These are phyloP conservation scores for Cavenderia fasciculata DNA, from an alignment of 78 protist genomes.

Conservation along the genomic window DNA sequence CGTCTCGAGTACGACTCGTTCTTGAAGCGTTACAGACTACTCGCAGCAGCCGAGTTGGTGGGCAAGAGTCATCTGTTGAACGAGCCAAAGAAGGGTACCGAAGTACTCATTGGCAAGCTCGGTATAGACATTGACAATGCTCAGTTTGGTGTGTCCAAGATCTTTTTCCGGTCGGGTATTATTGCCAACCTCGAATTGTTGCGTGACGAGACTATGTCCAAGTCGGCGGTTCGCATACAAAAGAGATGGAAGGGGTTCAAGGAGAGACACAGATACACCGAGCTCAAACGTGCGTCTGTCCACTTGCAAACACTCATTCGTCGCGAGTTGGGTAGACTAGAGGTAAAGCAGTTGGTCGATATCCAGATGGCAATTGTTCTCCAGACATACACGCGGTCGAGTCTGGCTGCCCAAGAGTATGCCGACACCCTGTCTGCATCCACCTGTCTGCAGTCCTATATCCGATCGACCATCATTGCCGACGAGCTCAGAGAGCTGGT, in stretches of 20 bases:
- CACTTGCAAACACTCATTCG: slow-evolving; percentile 33
- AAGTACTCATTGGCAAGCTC: slow-evolving; percentile 7
- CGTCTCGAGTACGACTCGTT: slow-evolving; percentile 52
- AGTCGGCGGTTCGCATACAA: slow-evolving; percentile 38
- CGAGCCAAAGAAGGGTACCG: slow-evolving; percentile 33
- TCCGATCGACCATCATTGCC: background rate
- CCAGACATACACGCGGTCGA: background rate
- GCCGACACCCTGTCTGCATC: background rate
- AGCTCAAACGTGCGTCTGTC: background rate
- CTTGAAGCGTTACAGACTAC: slow-evolving; percentile 44
- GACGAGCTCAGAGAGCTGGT: background rate
- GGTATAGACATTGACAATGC: background rate
- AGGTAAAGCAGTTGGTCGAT: background rate
- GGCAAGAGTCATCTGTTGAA: background rate
- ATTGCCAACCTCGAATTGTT: slow-evolving; percentile 62
- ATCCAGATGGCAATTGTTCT: background rate
- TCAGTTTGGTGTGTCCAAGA: slow-evolving; percentile 68
- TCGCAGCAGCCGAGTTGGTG: slow-evolving; percentile 3
- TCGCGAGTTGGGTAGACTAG: too few relatives aligned
- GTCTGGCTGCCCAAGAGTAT: background rate
- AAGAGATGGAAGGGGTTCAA: slow-evolving; percentile 31
- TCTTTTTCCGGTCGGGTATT: slow-evolving; percentile 72
- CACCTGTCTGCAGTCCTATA: background rate
- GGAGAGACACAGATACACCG: background rate
- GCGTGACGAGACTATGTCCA: slow-evolving; percentile 20